Evolutionary conservation across 1,284 basidiomycete genomes (phyloP), one percentile per base, ranked within the genome.

Genomic region (Thelephora terrestris): DNA sequence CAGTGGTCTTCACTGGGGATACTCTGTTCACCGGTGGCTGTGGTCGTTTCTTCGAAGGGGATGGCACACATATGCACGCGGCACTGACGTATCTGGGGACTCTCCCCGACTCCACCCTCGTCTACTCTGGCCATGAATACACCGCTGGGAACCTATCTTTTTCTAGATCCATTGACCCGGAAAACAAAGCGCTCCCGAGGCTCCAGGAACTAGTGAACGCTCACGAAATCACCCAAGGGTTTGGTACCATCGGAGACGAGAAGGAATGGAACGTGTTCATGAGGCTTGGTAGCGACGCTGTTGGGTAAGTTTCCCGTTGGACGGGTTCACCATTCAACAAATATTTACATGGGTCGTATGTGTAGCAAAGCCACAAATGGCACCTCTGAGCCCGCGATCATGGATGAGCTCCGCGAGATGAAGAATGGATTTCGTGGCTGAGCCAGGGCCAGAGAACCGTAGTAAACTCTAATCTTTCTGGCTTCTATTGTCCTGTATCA

Each of bases 21-120:
- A 98, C 95, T 0, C 81, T 99, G 45, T 98, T 99, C 71, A 78
- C 91, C 53, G 91, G 78, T 4, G 94, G 94, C 6, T 95, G 90
- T 61, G 95, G 95, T n/a, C 80, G 93, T 6, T 98, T 98, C 76
- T 98, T 98, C 60, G 94, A 98, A 66, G 94, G 94, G 37, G 83
- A 78, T 3, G 83, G 85, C 1, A 67, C 74, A 9, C 83, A 98
- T 66, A 99, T 99, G 95, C 73, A 85, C 59, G 64, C 72, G 5
- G 79, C 91, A 5, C 76, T 96, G 38, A 76, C 78, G 32, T 84
- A 91, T 60, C 75, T 94, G 52, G 79, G 74, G 12, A 75, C 74
- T 0, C 74, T 99, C 9, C 93, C 94, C 0, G 72, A 84, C 53
- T 71, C 84, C 50, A 97, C 95, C 0, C 61, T 89, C 44, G 83